Base-by-base conservation (phyloP, 1,284 basidiomycete genomes). In the Laetiporus sulphureus region DNA sequence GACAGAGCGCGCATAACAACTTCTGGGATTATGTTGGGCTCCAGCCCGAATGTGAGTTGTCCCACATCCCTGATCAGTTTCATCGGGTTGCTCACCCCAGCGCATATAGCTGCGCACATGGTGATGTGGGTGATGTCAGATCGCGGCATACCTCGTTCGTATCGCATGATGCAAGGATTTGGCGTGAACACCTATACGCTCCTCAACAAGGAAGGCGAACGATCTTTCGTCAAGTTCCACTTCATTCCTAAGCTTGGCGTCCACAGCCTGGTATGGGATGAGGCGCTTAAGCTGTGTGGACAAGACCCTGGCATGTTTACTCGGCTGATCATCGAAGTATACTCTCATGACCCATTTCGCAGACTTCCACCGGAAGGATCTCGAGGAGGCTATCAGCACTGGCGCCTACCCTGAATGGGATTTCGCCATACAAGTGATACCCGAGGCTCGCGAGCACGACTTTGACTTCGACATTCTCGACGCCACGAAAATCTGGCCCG, bases 391-490 rank as follows among this genome's bases (percentile, higher is more conserved):
- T 2, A 90, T 92, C 46, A 66, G 75, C 27, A 73, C 67, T 21
- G 85, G 83, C 1, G 68, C 70, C 0, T 79, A 69, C 53, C 77
- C 88, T 5, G 82, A 75, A 54, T 93, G 83, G 83, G 81, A 75
- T 41, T 72, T 93, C 36, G 82, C 73, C 23, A 79, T 92, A 10
- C 90, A 93, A 59, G 68, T 77, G 34, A 77, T 93, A 36, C 66
- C 77, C 3, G 73, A 83, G 55, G 66, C 69, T 20, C 65, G 72
- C 19, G 83, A 91, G 60, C 75, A 91, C 55, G 69, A 75, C 10
- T 85, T 88, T 42, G 79, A 86, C 35, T 93, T 91, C 57, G 88
- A 91, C 51, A 77, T 91, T 33, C 73, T 92, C 40, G 91, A 92
- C 57, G 78, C 85, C 5, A 91, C 89, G 22, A 92, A 91, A 65